Evolutionary conservation across 805 yeast genomes (phyloP).

Genomic region (Barnettozyma siamensis): DNA sequence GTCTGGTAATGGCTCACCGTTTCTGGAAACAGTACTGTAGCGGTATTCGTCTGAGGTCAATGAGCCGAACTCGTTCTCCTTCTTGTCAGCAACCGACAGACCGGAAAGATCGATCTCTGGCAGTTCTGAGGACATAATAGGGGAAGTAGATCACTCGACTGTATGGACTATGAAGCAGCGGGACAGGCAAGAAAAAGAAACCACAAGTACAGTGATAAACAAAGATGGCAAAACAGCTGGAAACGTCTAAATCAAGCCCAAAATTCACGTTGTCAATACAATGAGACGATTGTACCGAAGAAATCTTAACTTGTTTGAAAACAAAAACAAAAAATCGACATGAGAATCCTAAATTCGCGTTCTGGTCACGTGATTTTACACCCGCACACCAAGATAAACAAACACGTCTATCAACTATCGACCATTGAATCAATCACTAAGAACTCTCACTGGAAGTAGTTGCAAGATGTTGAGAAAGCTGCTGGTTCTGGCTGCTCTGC

Average conservation of each 20-base stretch:
- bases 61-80: slow-evolving; percentile 68
- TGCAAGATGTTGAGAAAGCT: slow-evolving; percentile 3
- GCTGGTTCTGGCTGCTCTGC: slow-evolving; percentile 9
- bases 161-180: background rate
- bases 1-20: slow-evolving; percentile 49
- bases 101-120: slow-evolving; percentile 32
- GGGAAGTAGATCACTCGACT: background rate
- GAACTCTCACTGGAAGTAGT: too few species aligned
- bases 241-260: too few species aligned
- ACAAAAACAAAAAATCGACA: background rate
- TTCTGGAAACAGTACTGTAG: slow-evolving; percentile 53
- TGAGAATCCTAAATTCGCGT: background rate
- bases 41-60: slow-evolving; percentile 60
- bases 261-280: too few species aligned
- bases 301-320: too few species aligned
- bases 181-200: background rate
- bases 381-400: background rate
- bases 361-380: background rate
- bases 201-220: too few species aligned
- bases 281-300: too few species aligned
- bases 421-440: background rate
- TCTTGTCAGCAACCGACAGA: slow-evolving; percentile 32
- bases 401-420: background rate
- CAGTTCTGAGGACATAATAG: slow-evolving; percentile 22
- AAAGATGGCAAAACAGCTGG: too few species aligned